Evolutionary conservation across 129 eudicot genomes (phyloP).

Genomic region (Calendula officinalis): DNA sequence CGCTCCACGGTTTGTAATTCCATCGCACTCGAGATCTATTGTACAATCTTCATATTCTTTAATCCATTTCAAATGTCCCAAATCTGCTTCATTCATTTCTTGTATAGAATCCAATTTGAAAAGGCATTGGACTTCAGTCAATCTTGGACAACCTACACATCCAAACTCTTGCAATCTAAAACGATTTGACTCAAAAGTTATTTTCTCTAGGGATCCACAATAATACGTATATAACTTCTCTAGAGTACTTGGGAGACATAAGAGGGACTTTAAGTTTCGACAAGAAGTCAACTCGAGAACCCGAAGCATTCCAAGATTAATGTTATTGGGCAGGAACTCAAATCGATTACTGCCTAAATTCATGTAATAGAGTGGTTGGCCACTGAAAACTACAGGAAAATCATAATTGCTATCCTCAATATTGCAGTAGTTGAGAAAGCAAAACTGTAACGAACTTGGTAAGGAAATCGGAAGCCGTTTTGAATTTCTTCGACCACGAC

Average conservation of each 20-base stretch:
- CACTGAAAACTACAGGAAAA: too few species aligned
- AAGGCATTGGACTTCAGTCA: background rate
- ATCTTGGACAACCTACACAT: background rate
- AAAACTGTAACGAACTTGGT: too few species aligned
- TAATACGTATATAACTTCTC: background rate
- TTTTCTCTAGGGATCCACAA: background rate
- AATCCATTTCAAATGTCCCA: background rate
- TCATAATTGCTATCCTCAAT: too few species aligned
- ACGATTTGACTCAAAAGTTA: background rate
- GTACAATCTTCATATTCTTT: background rate
- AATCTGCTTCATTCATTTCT: background rate
- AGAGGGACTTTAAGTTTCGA: background rate
- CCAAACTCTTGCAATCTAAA: conserved; percentile 4
- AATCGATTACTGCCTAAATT: too few species aligned
- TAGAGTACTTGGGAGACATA: conserved; percentile 10
- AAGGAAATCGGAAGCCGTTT: too few species aligned
- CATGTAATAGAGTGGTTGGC: too few species aligned
- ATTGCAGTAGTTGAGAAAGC: too few species aligned
- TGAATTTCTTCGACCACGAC: too few species aligned
- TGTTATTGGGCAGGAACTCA: conserved; percentile 1
- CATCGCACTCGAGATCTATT: background rate
- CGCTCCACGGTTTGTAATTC: background rate
- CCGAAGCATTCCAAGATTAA: conserved; percentile 1
- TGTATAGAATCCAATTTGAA: background rate
- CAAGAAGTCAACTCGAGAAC: background rate